Evolutionary conservation across 2,329 filamentous ascomycete species (phyloP).

Genomic region (Pyrenophora teres): DNA sequence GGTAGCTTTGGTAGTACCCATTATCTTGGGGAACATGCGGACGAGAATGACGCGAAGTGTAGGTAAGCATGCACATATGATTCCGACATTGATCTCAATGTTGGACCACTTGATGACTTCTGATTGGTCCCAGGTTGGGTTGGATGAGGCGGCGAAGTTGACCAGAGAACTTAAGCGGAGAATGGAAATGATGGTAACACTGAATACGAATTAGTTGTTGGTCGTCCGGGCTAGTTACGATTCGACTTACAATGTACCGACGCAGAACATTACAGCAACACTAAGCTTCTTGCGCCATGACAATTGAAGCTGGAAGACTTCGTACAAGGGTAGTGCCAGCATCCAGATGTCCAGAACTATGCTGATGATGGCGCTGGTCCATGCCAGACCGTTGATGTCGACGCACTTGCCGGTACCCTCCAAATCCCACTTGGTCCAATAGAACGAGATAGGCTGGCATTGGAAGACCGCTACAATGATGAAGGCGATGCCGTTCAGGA

Average conservation of each 20-base stretch:
- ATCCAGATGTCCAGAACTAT: conserved; percentile 41
- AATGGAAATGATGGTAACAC: conserved; percentile 51
- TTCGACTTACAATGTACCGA: conserved; percentile 40
- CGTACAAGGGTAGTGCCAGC: conserved; percentile 41
- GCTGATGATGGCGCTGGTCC: conserved; percentile 41
- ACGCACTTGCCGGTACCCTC: conserved; percentile 39
- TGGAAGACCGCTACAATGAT: conserved; percentile 34
- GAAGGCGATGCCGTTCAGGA: conserved; percentile 29
- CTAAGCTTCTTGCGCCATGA: conserved; percentile 45
- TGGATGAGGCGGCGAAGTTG: conserved; percentile 49
- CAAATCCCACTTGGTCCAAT: conserved; percentile 40
- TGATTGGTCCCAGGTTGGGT: conserved; percentile 50
- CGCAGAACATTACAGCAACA: conserved; percentile 45
- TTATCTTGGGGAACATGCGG: conserved; percentile 43
- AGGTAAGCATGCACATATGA: conserved; percentile 54
- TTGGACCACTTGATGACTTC: conserved; percentile 50
- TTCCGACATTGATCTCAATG: conserved; percentile 51
- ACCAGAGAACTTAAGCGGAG: conserved; percentile 53
- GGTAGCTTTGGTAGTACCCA: conserved; percentile 39
- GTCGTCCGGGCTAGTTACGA: too few relatives aligned
- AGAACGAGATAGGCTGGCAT: conserved; percentile 40
- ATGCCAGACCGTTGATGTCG: conserved; percentile 42
- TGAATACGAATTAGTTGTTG: neutral
- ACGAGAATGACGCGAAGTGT: conserved; percentile 48
- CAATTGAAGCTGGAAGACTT: conserved; percentile 40